These are phyloP conservation scores for Brassica napus DNA, from an alignment of 345 rosid species.

Conservation along the genomic window Da-Ae NC_063437.1:15854001-15854500, in stretches of 20 bases:
- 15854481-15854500: no score
- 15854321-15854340: no score
- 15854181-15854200: slow-evolving; percentile 30
- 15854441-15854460: no score
- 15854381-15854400: no score
- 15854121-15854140: slow-evolving; percentile 10
- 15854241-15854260: slow-evolving; percentile 17
- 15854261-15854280: neutral
- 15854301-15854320: no score
- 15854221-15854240: slow-evolving; percentile 38
- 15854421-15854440: no score
- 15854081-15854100: slow-evolving; percentile 37
- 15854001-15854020: slow-evolving; percentile 21
- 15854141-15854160: neutral
- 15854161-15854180: slow-evolving; percentile 16
- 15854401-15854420: no score
- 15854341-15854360: no score
- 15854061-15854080: neutral
- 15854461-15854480: no score
- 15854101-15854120: slow-evolving; percentile 15
- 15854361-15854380: no score
- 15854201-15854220: slow-evolving; percentile 6
- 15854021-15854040: slow-evolving; percentile 18
- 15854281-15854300: no score
- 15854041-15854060: neutral